Evolutionary conservation across 805 yeast genomes (phyloP).

Genomic region (Kluyveromyces nonfermentans): DNA sequence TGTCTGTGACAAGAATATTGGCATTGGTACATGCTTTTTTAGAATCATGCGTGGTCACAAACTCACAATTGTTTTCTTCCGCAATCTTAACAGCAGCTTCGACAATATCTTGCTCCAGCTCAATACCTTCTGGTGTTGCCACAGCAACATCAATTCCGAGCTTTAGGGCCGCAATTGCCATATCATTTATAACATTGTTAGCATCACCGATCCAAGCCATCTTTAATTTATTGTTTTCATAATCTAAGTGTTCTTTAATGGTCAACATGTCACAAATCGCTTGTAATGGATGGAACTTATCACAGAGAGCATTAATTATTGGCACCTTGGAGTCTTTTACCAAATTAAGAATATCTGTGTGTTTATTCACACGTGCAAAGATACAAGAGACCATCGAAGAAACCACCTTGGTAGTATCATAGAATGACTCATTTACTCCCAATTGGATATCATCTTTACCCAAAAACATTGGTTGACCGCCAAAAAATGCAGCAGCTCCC

Average conservation of each 20-base stretch:
- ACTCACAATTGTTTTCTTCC: slow-evolving; percentile 38
- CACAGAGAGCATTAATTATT: slow-evolving; percentile 88
- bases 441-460: slow-evolving; percentile 95
- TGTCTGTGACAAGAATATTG: slow-evolving; percentile 84
- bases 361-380: slow-evolving; percentile 90
- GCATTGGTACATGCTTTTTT: slow-evolving; percentile 63
- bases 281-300: slow-evolving; percentile 87
- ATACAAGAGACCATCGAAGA: slow-evolving; percentile 96
- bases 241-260: slow-evolving; percentile 66
- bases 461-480: slow-evolving; percentile 92
- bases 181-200: slow-evolving; percentile 89
- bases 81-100: slow-evolving; percentile 47
- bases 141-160: slow-evolving; percentile 74
- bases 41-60: slow-evolving; percentile 65
- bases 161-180: slow-evolving; percentile 79
- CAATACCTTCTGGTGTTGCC: slow-evolving; percentile 74
- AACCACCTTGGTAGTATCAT: slow-evolving; percentile 81
- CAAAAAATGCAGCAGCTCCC: slow-evolving; percentile 87
- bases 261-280: slow-evolving; percentile 88
- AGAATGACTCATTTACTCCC: slow-evolving; percentile 87
- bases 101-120: slow-evolving; percentile 48
- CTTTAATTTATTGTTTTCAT: slow-evolving; percentile 45
- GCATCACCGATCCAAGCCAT: slow-evolving; percentile 96
- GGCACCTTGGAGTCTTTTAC: slow-evolving; percentile 80
- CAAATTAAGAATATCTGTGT: slow-evolving; percentile 70